Base-by-base conservation (phyloP, 2,329 filamentous ascomycete genomes). In the Colletotrichum magnum region DNA sequence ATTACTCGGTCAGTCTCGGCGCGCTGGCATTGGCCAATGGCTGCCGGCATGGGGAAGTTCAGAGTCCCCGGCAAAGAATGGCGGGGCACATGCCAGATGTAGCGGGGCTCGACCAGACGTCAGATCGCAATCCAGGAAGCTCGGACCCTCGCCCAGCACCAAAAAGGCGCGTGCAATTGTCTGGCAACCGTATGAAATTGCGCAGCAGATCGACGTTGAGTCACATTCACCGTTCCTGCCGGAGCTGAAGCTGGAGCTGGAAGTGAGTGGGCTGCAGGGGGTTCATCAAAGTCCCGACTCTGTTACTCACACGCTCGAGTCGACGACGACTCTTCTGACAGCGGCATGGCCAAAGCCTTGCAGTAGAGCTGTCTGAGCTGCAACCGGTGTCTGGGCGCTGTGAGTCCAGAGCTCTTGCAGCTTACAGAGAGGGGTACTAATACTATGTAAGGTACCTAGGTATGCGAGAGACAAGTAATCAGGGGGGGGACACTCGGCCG, bases 121-220 rank as follows among this genome's bases (percentile, higher is more conserved):
- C 66, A 69, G 66, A 69, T 69, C 66, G 66, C 50, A 65, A n/a
- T 41, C 41, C 61, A 50, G 32, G 57, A 67, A 69, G 67, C 67
- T 69, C 63, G 59, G 64, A 63, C 59, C 52, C 47, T 58, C 39
- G 39, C 45, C 4, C 21, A 45, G 43, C 24, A 68, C 52, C n/a
- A 54, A 54, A 63, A 64, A 64, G 48, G 47, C 41, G 60, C 48
- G 54, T 58, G 60, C 60, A 59, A 48, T 21, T 48, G 43, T 57
- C 41, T 66, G 24, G 64, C 50, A 63, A 21, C 2, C 48, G 58
- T 39, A 50, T 47, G 61, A 64, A 47, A 69, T 56, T 52, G 52
- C 54, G 52, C 28, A 50, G 39, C 41, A 61, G 58, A 62, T 54
- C 50, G 54, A 28, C 50, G 51, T 43, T 62, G 59, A 62, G 59